Evolutionary conservation across 441 rosid species (phyloP), one percentile per base, ranked within the genome.

Genomic region (Viola pubescens): DNA sequence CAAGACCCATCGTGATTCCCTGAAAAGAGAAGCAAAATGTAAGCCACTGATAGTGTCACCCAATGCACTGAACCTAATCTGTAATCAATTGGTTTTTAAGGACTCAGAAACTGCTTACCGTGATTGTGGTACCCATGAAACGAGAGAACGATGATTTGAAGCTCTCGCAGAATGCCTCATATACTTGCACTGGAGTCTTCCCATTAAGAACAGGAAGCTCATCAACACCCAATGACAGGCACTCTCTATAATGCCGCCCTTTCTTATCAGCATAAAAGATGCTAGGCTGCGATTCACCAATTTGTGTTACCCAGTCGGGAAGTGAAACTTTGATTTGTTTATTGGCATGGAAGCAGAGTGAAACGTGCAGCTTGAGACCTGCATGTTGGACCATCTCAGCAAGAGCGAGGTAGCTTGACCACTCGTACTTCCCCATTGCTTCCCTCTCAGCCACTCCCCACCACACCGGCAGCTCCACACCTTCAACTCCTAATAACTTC

Each of bases 391-490:
- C 86, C 87, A 92, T 81, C 73, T 92, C 91, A 3, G 86, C 94
- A 7, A 92, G 76, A 0, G 81, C 64, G n/a, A 92, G 83, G 77
- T 89, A 85, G 19, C 88, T 87, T 0, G 94, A 85, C 97, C 96
- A 91, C 3, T 89, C 71, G n/a, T 87, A 89, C 67, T 73, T 79
- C 0, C 91, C 97, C 72, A 73, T 73, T 41, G 78, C 80, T 74
- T 82, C 94, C 73, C 84, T 91, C 82, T 91, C 98, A 13, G 62
- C 98, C 1, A 89, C 68, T 12, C 97, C 97, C 98, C 98, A 91
- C 81, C 91, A 91, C 11, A 89, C 71, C 0, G 95, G 95, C 60
- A 91, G 74, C 83, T 91, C 98, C 59, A 91, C 83, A 10, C 98
- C 98, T 62, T 89, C 80, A 0, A 91, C 82, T 39, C 95, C 98